A percentile compares a stretch with the other conserved stretches of the same genome.
These are phyloP conservation scores for Fusarium albidum DNA, from an alignment of 2,329 filamentous ascomycete genomes.

Conservation along the genomic window DNA sequence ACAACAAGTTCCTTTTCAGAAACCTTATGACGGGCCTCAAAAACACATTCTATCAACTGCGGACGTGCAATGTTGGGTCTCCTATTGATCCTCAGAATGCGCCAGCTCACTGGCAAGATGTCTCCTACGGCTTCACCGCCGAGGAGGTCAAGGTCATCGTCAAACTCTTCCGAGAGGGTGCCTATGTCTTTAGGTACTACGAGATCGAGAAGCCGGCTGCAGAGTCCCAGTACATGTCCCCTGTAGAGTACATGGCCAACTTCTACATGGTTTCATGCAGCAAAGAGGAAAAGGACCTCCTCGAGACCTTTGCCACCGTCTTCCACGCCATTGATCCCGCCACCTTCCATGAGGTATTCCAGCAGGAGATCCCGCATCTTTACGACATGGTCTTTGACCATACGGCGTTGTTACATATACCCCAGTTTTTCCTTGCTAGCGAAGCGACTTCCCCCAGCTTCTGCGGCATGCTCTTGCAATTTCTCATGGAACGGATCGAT, in stretches of 20 bases:
- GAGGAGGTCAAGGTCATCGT: conserved; percentile 97
- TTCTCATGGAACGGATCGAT: conserved; percentile 95
- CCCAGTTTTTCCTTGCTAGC: conserved; percentile 98
- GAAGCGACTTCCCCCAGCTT: conserved; percentile 98
- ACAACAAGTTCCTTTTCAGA: conserved; percentile 98
- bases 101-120: conserved; percentile 91
- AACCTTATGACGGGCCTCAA: conserved; percentile 96
- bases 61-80: conserved; percentile 81
- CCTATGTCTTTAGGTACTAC: conserved; percentile 96
- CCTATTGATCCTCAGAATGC: conserved; percentile 79
- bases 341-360: conserved; percentile 98
- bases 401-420: conserved; percentile 90
- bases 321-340: conserved; percentile 99
- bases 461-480: conserved; percentile 96
- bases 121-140: conserved; percentile 94
- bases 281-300: conserved; percentile 95
- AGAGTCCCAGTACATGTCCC: conserved; percentile 79
- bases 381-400: conserved; percentile 99
- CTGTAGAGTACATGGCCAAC: conserved; percentile 91
- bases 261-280: conserved; percentile 93
- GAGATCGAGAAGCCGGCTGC: conserved; percentile 81
- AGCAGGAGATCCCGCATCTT: conserved; percentile 94
- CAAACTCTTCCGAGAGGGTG: conserved; percentile 96
- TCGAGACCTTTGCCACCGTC: conserved; percentile 97
- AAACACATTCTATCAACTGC: conserved; percentile 94